Percentiles rank a stretch among this genome's conserved stretches.
Conservation (phyloP, 2,329 filamentous ascomycete species). For the Trichothecium sympodiale region DNA sequence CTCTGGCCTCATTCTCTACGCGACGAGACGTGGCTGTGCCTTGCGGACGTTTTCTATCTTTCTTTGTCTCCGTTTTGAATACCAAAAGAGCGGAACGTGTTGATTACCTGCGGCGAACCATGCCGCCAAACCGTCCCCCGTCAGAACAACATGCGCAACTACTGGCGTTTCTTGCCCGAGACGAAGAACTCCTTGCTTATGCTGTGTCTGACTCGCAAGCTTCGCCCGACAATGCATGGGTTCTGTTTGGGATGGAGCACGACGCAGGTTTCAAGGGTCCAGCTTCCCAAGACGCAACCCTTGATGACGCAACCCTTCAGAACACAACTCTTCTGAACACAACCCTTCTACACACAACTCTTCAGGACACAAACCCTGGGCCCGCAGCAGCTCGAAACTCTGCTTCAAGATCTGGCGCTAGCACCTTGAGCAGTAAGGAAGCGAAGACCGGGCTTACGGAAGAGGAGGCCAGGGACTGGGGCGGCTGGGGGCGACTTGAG, state of each 20-base stretch:
- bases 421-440: slow-evolving; percentile 30
- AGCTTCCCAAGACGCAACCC: neutral
- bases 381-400: slow-evolving; percentile 11
- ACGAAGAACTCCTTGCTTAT: slow-evolving; percentile 85
- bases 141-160: slow-evolving; percentile 16
- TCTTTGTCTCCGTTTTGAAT: slow-evolving; percentile 63
- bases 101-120: slow-evolving; percentile 22
- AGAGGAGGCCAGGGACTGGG: slow-evolving; percentile 57
- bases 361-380: slow-evolving; percentile 4
- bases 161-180: slow-evolving; percentile 31
- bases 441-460: slow-evolving; percentile 40
- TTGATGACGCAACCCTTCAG: too few relatives aligned
- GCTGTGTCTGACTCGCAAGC: slow-evolving; percentile 80
- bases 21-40: slow-evolving; percentile 61
- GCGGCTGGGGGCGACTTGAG: slow-evolving; percentile 70
- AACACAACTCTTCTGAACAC: too few relatives aligned
- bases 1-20: slow-evolving; percentile 59
- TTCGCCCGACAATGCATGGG: slow-evolving; percentile 66
- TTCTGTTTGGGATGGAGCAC: slow-evolving; percentile 58
- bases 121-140: slow-evolving; percentile 15
- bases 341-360: too few relatives aligned
- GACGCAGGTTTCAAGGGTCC: slow-evolving; percentile 15
- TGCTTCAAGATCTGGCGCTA: slow-evolving; percentile 1
- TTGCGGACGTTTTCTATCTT: slow-evolving; percentile 71
- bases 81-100: slow-evolving; percentile 38